Conservation (phyloP, 1,139 yeast genomes). For the Saccharomyces pastorianus region DNA sequence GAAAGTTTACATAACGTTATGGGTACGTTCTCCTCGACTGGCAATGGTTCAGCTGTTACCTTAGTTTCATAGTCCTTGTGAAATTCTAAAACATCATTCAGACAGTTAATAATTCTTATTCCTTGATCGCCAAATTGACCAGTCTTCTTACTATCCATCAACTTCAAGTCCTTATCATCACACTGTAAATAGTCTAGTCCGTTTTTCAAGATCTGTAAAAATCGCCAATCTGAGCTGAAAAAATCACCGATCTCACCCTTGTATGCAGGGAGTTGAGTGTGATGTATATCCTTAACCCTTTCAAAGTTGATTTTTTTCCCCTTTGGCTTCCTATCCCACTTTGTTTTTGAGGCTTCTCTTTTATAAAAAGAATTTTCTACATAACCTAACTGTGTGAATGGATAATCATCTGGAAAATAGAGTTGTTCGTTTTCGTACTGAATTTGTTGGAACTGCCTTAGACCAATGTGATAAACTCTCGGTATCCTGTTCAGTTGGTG, state of each 20-base stretch:
- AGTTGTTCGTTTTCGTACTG: constrained; percentile 50
- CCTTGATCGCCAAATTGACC: constrained; percentile 32
- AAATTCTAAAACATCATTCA: constrained; percentile 39
- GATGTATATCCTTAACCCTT: constrained; percentile 33
- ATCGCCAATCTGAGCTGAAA: constrained; percentile 72
- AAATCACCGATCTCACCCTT: constrained; percentile 56
- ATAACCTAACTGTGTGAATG: constrained; percentile 53
- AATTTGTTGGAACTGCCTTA: constrained; percentile 65
- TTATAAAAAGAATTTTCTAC: constrained; percentile 39
- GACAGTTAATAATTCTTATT: constrained; percentile 33
- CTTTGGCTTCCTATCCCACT: constrained; percentile 53
- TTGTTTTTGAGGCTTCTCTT: constrained; percentile 36
- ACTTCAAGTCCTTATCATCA: constrained; percentile 5
- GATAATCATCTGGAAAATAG: constrained; percentile 66
- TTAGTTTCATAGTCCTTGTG: constrained; percentile 14
- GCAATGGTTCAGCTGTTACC: constrained; percentile 12
- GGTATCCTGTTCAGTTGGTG: constrained; percentile 51
- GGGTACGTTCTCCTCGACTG: constrained; percentile 17
- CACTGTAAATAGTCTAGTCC: constrained; percentile 21
- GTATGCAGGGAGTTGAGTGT: constrained; percentile 20
- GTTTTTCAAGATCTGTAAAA: constrained; percentile 38
- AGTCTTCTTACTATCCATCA: constrained; percentile 23
- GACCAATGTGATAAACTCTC: constrained; percentile 62
- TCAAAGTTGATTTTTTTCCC: constrained; percentile 47
- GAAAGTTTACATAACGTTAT: constrained; percentile 25